These are phyloP conservation scores for Blastobotrys serpentis DNA, from an alignment of 1,139 yeast species.

Conservation along the genomic window DNA sequence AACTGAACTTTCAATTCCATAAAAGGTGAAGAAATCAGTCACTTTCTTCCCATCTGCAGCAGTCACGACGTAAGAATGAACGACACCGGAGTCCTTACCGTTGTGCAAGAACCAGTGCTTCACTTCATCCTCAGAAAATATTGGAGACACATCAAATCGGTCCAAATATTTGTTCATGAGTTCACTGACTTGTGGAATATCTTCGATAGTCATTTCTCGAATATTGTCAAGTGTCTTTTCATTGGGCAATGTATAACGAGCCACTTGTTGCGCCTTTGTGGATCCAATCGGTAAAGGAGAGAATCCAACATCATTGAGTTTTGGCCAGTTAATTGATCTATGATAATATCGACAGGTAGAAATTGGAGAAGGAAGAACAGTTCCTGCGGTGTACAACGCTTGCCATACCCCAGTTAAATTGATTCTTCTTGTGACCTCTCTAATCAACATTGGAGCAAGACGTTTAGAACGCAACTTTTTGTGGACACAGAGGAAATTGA, in stretches of 20 bases:
- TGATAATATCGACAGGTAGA: constrained; percentile 91
- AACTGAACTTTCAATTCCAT: constrained; percentile 83
- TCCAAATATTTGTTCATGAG: constrained; percentile 62
- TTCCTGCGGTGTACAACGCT: constrained; percentile 93
- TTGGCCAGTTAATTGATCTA: constrained; percentile 91
- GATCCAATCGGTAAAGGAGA: constrained; percentile 68
- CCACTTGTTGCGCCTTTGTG: constrained; percentile 79
- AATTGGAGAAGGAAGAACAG: constrained; percentile 86
- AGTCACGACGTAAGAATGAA: constrained; percentile 75
- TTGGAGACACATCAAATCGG: constrained; percentile 71
- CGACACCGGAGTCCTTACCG: constrained; percentile 42
- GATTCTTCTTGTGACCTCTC: constrained; percentile 91
- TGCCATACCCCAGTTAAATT: constrained; percentile 88
- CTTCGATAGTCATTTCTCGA: constrained; percentile 59
- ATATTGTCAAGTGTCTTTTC: constrained; percentile 56
- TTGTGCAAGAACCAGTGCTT: constrained; percentile 71
- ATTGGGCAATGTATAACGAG: constrained; percentile 69
- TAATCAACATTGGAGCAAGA: constrained; percentile 88
- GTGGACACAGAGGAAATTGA: constrained; percentile 91
- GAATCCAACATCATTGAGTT: constrained; percentile 86
- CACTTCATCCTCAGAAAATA: constrained; percentile 67
- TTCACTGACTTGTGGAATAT: constrained; percentile 60
- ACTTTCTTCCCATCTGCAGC: constrained; percentile 50
- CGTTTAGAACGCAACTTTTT: constrained; percentile 92
- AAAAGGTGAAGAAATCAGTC: constrained; percentile 88